Base-by-base conservation (phyloP, 2,329 filamentous ascomycete genomes). In the Cordyceps javanica region DNA sequence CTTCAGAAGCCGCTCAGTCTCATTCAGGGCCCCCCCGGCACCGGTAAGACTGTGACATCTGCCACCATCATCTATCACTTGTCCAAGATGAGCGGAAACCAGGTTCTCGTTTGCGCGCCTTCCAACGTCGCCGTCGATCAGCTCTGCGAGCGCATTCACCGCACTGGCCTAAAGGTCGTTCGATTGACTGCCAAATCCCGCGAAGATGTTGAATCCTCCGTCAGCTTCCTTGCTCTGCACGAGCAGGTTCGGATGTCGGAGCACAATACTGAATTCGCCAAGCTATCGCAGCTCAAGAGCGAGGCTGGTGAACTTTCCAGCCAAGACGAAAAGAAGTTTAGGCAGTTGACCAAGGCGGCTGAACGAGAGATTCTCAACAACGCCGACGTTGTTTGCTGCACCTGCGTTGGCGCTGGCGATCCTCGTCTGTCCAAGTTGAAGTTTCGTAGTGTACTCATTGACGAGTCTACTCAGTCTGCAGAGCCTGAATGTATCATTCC, bases 401-500 rank as follows among this genome's bases (percentile, higher is more conserved):
- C 94, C 61, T 99, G 94, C 65, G 94, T 99, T 67, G 94, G 94
- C 73, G 94, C 94, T 38, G 94, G 94, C 60, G 94, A 99, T 70
- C 94, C 94, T 59, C 89, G 94, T 63, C 83, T 99, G 55, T 85
- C 92, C 51, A 97, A 97, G 77, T 91, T 97, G 82, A 97, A 97
- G 74, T 99, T 99, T 78, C 87, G 94, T 62, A 99, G 96, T 62
- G 94, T 99, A 21, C 80, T 99, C 41, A 97, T 99, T 64, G 94
- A 99, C 68, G 94, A 99, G 74, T 97, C 93, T 44, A 99, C 94
- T 1, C 94, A 99, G 69, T 97, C 94, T 16, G 94, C 94, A 3
- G 94, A 99, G 71, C 94, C 94, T 0, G 94, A 99, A 72, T 99
- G 94, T 72, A 96, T 99, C 91, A 99, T 99, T 66, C 94, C 94